A percentile compares a stretch with the other conserved stretches of the same genome.
Evolutionary conservation across 2,329 filamentous ascomycete genomes (phyloP).

Genomic region (Aspergillus sp.): DNA sequence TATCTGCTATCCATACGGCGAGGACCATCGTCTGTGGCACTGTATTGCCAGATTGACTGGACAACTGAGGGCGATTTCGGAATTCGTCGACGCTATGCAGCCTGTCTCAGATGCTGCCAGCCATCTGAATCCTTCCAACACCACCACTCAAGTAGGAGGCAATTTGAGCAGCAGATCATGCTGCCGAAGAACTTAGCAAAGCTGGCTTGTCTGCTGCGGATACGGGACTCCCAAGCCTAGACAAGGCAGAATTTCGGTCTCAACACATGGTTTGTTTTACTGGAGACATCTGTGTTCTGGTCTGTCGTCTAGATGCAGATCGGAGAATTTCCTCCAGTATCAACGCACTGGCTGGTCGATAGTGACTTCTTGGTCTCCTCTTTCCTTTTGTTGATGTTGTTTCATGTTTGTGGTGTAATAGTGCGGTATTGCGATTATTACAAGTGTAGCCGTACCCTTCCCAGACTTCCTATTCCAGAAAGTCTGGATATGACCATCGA

Average conservation of each 20-base stretch:
- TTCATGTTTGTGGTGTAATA: constrained; percentile 4
- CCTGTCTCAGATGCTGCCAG: too few relatives aligned
- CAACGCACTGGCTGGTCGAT: constrained; percentile 5
- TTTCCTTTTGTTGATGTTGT: neutral
- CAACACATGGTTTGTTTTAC: too few relatives aligned
- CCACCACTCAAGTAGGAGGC: too few relatives aligned
- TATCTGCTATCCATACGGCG: too few relatives aligned
- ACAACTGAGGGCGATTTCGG: too few relatives aligned
- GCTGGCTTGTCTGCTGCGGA: neutral
- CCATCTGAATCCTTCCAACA: too few relatives aligned
- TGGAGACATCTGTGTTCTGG: too few relatives aligned
- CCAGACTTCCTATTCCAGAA: constrained; percentile 27
- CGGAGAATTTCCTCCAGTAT: neutral
- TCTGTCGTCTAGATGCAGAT: neutral
- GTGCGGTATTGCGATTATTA: constrained; percentile 13
- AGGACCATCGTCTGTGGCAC: too few relatives aligned
- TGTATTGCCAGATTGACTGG: too few relatives aligned
- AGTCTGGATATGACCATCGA: constrained; percentile 31
- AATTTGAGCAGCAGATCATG: neutral
- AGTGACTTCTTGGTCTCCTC: neutral
- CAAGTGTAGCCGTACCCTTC: constrained; percentile 10
- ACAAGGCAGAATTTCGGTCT: neutral
- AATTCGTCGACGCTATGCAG: too few relatives aligned
- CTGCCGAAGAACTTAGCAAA: neutral
- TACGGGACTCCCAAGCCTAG: neutral